Evolutionary conservation across 2,329 filamentous ascomycete genomes (phyloP), one percentile per base, ranked within the genome.

Genomic region (Colletotrichum musae): DNA sequence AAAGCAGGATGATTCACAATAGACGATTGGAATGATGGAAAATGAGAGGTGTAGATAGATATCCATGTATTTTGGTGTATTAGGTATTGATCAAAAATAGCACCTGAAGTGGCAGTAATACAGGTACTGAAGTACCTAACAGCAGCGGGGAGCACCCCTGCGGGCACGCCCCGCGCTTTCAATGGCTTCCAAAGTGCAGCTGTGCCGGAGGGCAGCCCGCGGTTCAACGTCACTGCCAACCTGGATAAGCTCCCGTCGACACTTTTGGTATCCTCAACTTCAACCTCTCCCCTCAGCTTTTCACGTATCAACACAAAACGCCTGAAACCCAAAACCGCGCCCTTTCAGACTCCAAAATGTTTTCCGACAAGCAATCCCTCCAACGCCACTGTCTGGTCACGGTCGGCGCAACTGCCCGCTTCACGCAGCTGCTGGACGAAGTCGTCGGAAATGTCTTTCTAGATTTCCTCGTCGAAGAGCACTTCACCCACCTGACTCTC

Each of bases 381-480:
- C 67, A 77, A 28, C 77, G 79, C 41, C 77, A 83, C 61, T 96
- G 93, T 78, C 93, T 99, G 73, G 92, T 98, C 64, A 98, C 96
- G 0, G 92, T 97, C 36, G 96, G 96, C 65, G 95, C 96, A 6
- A 99, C 95, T 0, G 94, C 95, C 16, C 89, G 92, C 21, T 99
- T 99, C 80, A 85, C 87, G 60, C 80, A 85, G 6, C 88, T 99
- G 2, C 87, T 97, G 64, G 81, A 86, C 51, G 88, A 91, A 39
- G 88, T 92, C 12, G 82, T 97, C 6, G 82, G 86, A 18, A 81
- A 86, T 0, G 74, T 79, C 0, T 95, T 96, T 76, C 84, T 97
- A 70, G 73, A 83, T 6, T 84, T 86, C 5, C 86, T 98, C 13
- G 76, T 78, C 12, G 75, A 81, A 2, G 79, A 87, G 12, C 86